Conservation (phyloP, 179 eudicot genomes). For the Patellifolia procumbens region DNA sequence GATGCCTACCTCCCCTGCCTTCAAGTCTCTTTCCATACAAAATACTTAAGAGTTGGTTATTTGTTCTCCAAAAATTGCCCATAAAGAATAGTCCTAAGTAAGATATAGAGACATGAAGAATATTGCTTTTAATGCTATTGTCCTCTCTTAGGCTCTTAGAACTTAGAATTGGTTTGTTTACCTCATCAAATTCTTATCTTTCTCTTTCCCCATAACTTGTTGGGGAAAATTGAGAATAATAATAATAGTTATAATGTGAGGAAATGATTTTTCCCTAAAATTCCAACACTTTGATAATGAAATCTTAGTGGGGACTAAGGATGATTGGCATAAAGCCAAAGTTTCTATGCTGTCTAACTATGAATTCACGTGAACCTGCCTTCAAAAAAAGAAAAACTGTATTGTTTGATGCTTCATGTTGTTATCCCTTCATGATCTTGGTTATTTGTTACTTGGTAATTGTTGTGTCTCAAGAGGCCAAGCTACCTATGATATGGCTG, state of each 20-base stretch:
- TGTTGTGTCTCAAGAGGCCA: no score
- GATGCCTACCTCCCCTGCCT: neutral
- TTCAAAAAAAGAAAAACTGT: no score
- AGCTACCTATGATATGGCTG: no score
- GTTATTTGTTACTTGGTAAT: no score
- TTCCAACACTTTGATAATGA: constrained; percentile 24
- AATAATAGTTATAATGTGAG: constrained; percentile 11
- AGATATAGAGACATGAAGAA: constrained; percentile 28
- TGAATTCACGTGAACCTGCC: constrained; percentile 34
- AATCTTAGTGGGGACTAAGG: constrained; percentile 26
- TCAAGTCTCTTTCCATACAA: constrained; percentile 23
- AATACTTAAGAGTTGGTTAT: neutral
- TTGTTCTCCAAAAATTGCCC: neutral
- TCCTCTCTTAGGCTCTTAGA: constrained; percentile 1
- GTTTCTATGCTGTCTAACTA: constrained; percentile 20
- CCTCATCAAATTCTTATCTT: constrained; percentile 18
- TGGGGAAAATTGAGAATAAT: constrained; percentile 14
- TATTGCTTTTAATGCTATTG: constrained; percentile 26
- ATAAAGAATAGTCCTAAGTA: neutral
- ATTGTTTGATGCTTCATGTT: no score
- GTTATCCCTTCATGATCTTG: no score
- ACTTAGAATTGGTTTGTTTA: neutral
- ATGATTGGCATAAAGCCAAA: constrained; percentile 24
- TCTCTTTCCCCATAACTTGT: constrained; percentile 17
- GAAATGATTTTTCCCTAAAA: constrained; percentile 7